Base-by-base conservation (phyloP, 441 rosid species). In the Syzygium syzygioides region DNA sequence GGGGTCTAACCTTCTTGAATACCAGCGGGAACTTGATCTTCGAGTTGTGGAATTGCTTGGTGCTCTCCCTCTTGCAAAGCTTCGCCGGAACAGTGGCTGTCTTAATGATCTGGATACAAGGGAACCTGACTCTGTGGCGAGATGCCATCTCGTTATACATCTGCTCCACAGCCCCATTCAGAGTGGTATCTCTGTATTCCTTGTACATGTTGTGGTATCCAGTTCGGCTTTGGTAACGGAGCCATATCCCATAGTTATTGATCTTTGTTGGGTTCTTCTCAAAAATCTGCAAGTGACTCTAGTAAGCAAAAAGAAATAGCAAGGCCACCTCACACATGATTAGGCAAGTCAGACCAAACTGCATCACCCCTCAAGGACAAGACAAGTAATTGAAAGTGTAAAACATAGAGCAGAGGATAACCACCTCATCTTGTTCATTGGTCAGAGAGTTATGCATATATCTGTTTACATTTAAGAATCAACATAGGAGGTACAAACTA, bases 131-230 rank as follows among this genome's bases (percentile, higher is more conserved):
- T 85, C 91, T 88, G 83, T 91, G 92, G 32, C 91, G 91, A 53
- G 92, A 91, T 48, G 92, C 92, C 92, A 91, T 91, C 88, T 91
- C 92, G 3, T 56, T 88, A 87, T 91, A 91, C 92, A 91, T 91
- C 79, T 91, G 91, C 45, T 91, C 92, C 88, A 91, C 92, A 19
- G 88, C 92, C 37, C 92, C 92, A 41, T 91, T 91, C 88, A 91
- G 86, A 56, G 92, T 91, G 41, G 91, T 91, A 86, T 90, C 92
- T 25, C 92, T 83, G 88, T 90, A 91, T 64, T 91, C 92, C 89
- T 91, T 91, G 87, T 91, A 91, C 92, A 91, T 91, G 86, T 91
- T 91, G 85, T 91, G 92, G 56, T 91, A 91, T 37, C 92, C 92
- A 12, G 92, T 91, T 57, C 91, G 88, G 64, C 92, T 91, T 68